Evolutionary conservation across 1,284 basidiomycete genomes (phyloP).

Genomic region (Vanrija sp.): DNA sequence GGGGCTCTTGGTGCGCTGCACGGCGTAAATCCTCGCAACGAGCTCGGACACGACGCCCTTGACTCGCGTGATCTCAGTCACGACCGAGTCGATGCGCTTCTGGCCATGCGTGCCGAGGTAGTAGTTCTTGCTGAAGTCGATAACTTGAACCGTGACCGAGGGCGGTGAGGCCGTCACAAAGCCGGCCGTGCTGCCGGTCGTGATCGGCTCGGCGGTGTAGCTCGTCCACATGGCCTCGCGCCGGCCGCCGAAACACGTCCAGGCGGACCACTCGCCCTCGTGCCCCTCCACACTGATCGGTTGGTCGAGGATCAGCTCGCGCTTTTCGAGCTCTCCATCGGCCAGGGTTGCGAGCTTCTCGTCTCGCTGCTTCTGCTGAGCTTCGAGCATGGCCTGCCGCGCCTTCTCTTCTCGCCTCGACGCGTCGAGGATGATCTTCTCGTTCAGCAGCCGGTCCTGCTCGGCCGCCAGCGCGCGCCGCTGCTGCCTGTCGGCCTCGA

Average conservation of each 20-base stretch:
- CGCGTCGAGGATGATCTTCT: conserved; percentile 39
- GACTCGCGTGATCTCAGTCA: conserved; percentile 32
- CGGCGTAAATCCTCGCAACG: conserved; percentile 33
- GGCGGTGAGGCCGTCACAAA: conserved; percentile 52
- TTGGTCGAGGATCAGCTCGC: conserved; percentile 32
- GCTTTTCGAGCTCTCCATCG: conserved; percentile 39
- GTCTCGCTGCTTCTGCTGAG: conserved; percentile 21
- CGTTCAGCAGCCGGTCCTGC: conserved; percentile 33
- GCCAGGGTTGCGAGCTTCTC: conserved; percentile 29
- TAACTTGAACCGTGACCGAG: conserved; percentile 35
- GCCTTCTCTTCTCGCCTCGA: conserved; percentile 34
- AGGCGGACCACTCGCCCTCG: conserved; percentile 33
- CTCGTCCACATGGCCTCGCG: conserved; percentile 43
- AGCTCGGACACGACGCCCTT: conserved; percentile 32
- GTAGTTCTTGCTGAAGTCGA: conserved; percentile 45
- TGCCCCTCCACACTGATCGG: conserved; percentile 32
- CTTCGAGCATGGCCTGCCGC: conserved; percentile 21
- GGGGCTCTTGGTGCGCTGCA: conserved; percentile 39
- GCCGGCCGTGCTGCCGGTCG: conserved; percentile 7
- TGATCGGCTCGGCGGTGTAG: conserved; percentile 41
- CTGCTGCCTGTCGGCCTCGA: conserved; percentile 27
- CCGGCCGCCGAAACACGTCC: conserved; percentile 41
- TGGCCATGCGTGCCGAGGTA: conserved; percentile 39
- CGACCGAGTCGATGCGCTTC: conserved; percentile 39
- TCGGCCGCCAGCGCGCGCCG: conserved; percentile 27